Percentiles rank a stretch among this genome's conserved stretches.
phyloP scores from a whole-genome alignment of 1,284 basidiomycete genomes.

The Ceratobasidium sp. region DNA sequence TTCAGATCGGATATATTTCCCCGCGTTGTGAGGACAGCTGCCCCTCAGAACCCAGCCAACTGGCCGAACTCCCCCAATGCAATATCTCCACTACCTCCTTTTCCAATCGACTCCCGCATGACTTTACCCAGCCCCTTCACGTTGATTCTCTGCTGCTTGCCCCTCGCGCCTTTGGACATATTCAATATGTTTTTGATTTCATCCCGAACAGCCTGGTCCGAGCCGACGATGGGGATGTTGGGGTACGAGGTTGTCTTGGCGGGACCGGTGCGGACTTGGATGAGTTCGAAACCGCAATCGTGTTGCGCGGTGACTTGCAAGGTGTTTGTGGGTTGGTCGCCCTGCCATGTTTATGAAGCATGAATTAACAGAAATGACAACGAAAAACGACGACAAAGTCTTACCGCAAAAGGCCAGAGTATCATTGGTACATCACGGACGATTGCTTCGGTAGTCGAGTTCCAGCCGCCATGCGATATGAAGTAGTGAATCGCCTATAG shows the following conservation, averaged over 20 bases:
- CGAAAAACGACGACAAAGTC: constrained; percentile 5
- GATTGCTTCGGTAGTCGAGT: constrained; percentile 1
- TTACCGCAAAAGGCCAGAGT: constrained; percentile 6
- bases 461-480: constrained; percentile 2
- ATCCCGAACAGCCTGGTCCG: constrained; percentile 28
- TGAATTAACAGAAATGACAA: too few species aligned
- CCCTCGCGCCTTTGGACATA: constrained; percentile 12
- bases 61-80: background rate
- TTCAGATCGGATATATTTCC: background rate
- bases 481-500: constrained; percentile 28
- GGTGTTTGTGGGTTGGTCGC: constrained; percentile 22
- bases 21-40: background rate
- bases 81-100: constrained; percentile 7
- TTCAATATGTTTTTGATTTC: constrained; percentile 13
- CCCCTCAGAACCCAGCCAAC: constrained; percentile 1
- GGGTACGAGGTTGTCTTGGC: constrained; percentile 1
- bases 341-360: background rate
- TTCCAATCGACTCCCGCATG: constrained; percentile 12
- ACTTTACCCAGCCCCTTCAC: constrained; percentile 11
- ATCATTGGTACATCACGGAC: constrained; percentile 27
- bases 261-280: constrained; percentile 42
- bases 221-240: constrained; percentile 12
- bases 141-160: constrained; percentile 9
- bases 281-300: constrained; percentile 40
- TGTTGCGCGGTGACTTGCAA: background rate